Percentiles rank a stretch among this genome's conserved stretches.
Evolutionary conservation across 2,329 filamentous ascomycete genomes (phyloP).

Genomic region (Sclerotinia sclerotiorum): DNA sequence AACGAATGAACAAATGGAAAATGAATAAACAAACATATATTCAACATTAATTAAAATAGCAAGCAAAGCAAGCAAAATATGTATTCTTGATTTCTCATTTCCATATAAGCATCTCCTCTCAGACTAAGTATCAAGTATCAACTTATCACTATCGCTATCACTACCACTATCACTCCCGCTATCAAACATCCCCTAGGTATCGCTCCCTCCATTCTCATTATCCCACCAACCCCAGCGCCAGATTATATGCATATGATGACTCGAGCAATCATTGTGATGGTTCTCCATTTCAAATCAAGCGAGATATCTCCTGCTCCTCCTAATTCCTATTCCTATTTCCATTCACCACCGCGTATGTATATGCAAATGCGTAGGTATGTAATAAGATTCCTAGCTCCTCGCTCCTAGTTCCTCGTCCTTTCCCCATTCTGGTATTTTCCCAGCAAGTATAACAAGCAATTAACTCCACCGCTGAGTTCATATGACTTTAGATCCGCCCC

Average conservation of each 20-base stretch:
- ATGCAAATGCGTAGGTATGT: neutral
- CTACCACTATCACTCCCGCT: too few species aligned
- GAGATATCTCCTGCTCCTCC: neutral
- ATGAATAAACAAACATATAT: too few species aligned
- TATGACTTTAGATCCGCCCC: neutral
- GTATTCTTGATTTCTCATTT: neutral
- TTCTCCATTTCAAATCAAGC: neutral
- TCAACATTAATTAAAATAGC: neutral
- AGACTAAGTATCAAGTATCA: neutral
- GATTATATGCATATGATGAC: neutral
- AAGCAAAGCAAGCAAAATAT: neutral
- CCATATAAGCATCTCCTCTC: neutral
- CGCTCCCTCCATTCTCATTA: too few species aligned
- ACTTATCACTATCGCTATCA: too few species aligned
- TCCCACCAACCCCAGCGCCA: too few species aligned
- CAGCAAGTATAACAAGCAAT: conserved; percentile 9
- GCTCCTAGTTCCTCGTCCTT: neutral
- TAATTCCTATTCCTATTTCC: neutral
- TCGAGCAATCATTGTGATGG: neutral
- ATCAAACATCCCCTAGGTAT: too few species aligned
- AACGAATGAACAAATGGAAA: too few species aligned
- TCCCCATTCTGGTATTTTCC: neutral
- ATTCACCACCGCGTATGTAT: neutral
- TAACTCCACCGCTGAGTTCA: neutral
- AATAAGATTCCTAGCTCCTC: neutral